Base-by-base conservation (phyloP, 176 grass and related monocot genomes). In the Triticum monococcum region DNA sequence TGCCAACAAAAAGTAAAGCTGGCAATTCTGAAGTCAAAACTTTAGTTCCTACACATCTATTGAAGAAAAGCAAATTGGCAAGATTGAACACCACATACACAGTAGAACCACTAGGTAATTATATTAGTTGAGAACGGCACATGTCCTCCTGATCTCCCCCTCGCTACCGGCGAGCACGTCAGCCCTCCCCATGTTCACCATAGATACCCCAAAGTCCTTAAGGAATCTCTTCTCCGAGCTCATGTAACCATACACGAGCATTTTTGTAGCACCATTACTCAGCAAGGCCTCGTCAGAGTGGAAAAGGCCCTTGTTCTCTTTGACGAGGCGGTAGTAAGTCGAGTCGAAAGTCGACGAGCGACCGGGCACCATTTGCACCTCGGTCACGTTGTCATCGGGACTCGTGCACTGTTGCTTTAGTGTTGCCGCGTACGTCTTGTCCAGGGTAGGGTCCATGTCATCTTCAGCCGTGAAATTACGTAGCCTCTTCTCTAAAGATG, bases 221-320 rank as follows among this genome's bases (percentile, higher is more conserved):
- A 94, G 88, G 86, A 97, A 97, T 22, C 48, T 62, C 17, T 48
- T 37, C 85, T 87, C 23, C 6, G 84, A 78, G 8, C 9, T 25
- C 41, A 75, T 18, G 75, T 89, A 88, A 8, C 62, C 12, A 36
- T 77, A n/a, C 4, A 94, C 88, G 60, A 94, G 89, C 2, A 20
- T 8, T 56, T 30, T 78, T 2, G 95, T 97, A 24, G 69, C 68
- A n/a, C 80, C 63, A 68, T 93, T 91, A 69, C 79, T 20, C 40
- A 97, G 87, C 28, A 97, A 88, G 16, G 88, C 90, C 85, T 89
- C 88, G 45, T 97, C 92, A 11, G 95, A 97, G 72, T 88, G 89
- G 87, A 97, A 92, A 8, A 97, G 80, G 4, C 80, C 95, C 69
- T 32, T 87, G 28, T 68, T 65, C 5, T 54, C 13, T 2, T 18